A percentile compares a stretch with the other conserved stretches of the same genome.
These are phyloP conservation scores for Oldenlandia corymbosa DNA, from an alignment of 257 asterid species.

Conservation along the genomic window DNA sequence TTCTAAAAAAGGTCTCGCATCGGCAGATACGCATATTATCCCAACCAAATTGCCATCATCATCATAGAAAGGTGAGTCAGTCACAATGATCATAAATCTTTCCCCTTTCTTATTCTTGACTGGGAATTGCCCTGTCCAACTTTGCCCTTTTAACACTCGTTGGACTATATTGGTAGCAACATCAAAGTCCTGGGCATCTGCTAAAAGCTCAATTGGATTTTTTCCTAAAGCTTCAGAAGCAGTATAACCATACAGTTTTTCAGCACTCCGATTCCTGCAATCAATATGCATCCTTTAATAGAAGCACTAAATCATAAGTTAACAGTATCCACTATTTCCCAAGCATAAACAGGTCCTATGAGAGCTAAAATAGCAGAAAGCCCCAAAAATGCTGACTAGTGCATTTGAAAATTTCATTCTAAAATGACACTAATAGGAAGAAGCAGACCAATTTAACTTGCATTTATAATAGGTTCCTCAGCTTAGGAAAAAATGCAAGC, in stretches of 20 bases:
- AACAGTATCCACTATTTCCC: background rate
- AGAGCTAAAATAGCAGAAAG: too few species aligned
- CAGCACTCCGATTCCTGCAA: constrained; percentile 83
- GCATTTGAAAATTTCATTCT: background rate
- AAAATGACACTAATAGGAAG: background rate
- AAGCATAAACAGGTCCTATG: too few species aligned
- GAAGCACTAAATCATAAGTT: background rate
- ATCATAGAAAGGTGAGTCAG: constrained; percentile 73
- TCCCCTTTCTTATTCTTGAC: constrained; percentile 57
- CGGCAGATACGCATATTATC: constrained; percentile 55
- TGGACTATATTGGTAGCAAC: constrained; percentile 44
- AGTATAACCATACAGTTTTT: constrained; percentile 59
- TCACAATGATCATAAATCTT: constrained; percentile 48
- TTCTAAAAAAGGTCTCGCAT: constrained; percentile 57
- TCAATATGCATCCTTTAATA: background rate
- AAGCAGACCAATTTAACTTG: constrained; percentile 4
- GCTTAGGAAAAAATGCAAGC: background rate
- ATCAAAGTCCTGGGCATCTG: constrained; percentile 37
- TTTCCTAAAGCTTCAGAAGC: constrained; percentile 65
- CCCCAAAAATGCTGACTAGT: too few species aligned
- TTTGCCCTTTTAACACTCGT: constrained; percentile 56
- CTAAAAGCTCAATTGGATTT: constrained; percentile 47
- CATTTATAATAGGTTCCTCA: constrained; percentile 1
- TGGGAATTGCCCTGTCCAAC: constrained; percentile 87
- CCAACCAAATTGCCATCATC: constrained; percentile 73